These are phyloP conservation scores for Eucalyptus curtisii DNA, from an alignment of 345 rosid genomes.

Conservation along the genomic window DNA sequence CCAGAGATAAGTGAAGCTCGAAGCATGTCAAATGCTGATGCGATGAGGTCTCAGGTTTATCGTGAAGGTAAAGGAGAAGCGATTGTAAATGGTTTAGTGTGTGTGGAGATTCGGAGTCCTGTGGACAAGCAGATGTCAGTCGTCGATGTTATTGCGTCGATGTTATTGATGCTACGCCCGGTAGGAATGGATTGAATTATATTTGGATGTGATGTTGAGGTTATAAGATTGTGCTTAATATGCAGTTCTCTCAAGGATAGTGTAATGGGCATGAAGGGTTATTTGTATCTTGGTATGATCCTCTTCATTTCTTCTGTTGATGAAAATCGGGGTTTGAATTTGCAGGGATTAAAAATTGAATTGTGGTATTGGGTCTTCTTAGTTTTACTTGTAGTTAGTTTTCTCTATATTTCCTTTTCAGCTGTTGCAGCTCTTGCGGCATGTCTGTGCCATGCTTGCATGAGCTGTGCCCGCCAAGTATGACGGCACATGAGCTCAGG, in stretches of 20 bases:
- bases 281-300: neutral
- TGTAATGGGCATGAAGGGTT: neutral
- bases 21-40: slow-evolving; percentile 1
- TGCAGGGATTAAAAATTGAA: neutral
- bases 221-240: neutral
- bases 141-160: neutral
- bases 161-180: neutral
- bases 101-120: neutral
- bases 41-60: neutral
- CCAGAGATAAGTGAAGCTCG: slow-evolving; percentile 3
- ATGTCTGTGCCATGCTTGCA: neutral
- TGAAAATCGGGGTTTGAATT: neutral
- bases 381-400: neutral
- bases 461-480: neutral
- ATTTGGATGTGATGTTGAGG: neutral
- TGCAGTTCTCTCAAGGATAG: neutral
- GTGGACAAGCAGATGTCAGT: neutral
- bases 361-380: neutral
- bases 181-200: neutral
- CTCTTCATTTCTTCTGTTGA: neutral
- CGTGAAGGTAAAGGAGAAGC: neutral
- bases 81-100: neutral
- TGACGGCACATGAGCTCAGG: neutral
- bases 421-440: neutral
- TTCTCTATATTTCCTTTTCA: neutral